A percentile compares a stretch with the other conserved stretches of the same genome.
Conservation (phyloP, 2,329 filamentous ascomycete species). For the Cladosporium sp. region DNA sequence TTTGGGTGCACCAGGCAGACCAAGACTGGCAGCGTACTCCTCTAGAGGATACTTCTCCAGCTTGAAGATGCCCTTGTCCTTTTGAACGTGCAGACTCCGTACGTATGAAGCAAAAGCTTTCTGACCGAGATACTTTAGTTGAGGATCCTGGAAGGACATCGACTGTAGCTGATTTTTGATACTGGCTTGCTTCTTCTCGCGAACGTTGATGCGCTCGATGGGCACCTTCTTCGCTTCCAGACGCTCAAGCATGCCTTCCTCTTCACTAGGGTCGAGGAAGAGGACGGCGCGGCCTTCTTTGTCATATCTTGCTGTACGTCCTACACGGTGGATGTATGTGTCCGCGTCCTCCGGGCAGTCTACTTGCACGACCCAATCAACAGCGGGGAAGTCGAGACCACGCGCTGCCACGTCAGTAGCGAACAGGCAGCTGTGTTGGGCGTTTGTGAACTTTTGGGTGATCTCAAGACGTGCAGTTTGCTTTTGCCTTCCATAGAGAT, state of each 20-base stretch:
- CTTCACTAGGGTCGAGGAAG: conserved; percentile 90
- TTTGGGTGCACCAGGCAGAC: conserved; percentile 84
- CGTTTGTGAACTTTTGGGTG: conserved; percentile 75
- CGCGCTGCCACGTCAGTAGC: conserved; percentile 93
- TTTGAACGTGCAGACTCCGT: conserved; percentile 81
- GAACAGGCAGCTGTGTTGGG: conserved; percentile 85
- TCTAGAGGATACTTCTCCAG: conserved; percentile 81
- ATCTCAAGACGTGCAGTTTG: conserved; percentile 86
- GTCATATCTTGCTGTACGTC: conserved; percentile 90
- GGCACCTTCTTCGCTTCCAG: conserved; percentile 88
- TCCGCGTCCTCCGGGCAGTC: conserved; percentile 96
- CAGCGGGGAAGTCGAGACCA: conserved; percentile 91
- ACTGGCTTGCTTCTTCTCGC: conserved; percentile 83
- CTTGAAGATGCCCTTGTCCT: conserved; percentile 88
- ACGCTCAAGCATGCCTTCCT: conserved; percentile 82
- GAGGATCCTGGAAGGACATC: conserved; percentile 93
- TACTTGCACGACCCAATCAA: conserved; percentile 99
- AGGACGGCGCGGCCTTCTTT: conserved; percentile 83
- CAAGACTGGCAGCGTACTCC: conserved; percentile 79
- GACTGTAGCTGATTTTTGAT: conserved; percentile 85
- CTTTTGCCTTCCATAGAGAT: conserved; percentile 92
- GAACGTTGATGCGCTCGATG: conserved; percentile 81
- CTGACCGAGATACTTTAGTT: conserved; percentile 91
- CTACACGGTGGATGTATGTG: conserved; percentile 96
- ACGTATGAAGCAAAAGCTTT: conserved; percentile 94